Evolutionary conservation across 805 yeast genomes (phyloP), one percentile per base, ranked within the genome.

Genomic region (Kockiozyma suomiensis): DNA sequence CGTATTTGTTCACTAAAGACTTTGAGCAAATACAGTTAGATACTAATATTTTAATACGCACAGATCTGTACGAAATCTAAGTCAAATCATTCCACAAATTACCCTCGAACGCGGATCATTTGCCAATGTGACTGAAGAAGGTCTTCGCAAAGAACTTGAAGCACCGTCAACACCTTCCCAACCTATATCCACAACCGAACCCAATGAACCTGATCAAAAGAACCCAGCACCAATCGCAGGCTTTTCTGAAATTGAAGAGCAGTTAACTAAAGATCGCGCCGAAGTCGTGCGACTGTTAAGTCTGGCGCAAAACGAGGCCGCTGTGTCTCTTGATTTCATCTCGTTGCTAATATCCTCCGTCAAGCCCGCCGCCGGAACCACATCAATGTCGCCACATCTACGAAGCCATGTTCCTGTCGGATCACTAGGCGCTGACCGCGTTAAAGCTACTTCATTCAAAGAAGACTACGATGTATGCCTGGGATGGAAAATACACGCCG

Each of bases 351-450:
- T 93, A 45, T 87, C 97, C 19, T 82, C 89, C 10, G 83, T 84
- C 10, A 81, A 94, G 63, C 97, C 97, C 1, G 89, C 90, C 19
- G 87, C 93, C 1, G 96, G 96, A 1, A 81, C 87, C 35, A 79
- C 91, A 1, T 90, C 97, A 1, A 89, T 93, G 84, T 90, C 97
- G 0, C 90, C 96, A 0, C 91, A 84, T 71, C 75, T 91, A 63
- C 82, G 85, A 66, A 86, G 87, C 67, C 83, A 82, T 56, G 87
- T 86, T 0, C 89, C 94, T 1, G 75, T 87, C 10, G 96, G 93
- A 0, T 85, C 96, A 0, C 76, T 92, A 19, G 74, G 76, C 10
- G 75, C 79, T 0, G 77, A 73, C 49, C 42, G 62, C 26, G 32
- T 57, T 43, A 52, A 17, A 66, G 61, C 38, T 50, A 62, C 17